Evolutionary conservation across 352 stramenopile species (phyloP).

Genomic region (Phytopythium boreale): DNA sequence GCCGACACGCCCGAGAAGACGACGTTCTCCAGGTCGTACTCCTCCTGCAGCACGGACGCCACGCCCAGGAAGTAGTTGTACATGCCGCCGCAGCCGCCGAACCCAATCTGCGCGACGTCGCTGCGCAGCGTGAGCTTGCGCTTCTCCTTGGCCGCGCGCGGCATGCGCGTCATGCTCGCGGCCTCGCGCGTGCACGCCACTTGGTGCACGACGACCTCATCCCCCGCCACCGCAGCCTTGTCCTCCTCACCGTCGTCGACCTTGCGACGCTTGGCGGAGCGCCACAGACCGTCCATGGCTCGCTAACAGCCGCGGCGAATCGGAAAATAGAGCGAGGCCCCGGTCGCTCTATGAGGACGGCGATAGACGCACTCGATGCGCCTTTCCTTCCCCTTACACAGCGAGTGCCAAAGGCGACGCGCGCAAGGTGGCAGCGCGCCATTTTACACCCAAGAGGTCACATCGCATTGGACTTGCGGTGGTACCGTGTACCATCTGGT

Average conservation of each 20-base stretch:
- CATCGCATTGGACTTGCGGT: slow-evolving; percentile 1
- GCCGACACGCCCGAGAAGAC: slow-evolving; percentile 80
- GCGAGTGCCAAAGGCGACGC: slow-evolving; percentile 4
- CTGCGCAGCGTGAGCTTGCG: slow-evolving; percentile 53
- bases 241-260: not conserved
- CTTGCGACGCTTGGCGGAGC: slow-evolving; percentile 2
- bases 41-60: slow-evolving; percentile 68
- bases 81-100: slow-evolving; percentile 80
- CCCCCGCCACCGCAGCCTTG: not conserved
- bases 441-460: not conserved
- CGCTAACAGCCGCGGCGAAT: not conserved
- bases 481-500: not conserved
- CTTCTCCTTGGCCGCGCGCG: slow-evolving; percentile 18
- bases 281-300: slow-evolving; percentile 6
- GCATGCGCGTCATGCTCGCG: slow-evolving; percentile 9
- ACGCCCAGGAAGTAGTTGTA: slow-evolving; percentile 88
- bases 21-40: slow-evolving; percentile 67
- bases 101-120: slow-evolving; percentile 68
- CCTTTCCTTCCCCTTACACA: not conserved
- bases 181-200: not conserved
- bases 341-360: not conserved
- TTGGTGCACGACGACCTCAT: not conserved
- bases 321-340: not conserved
- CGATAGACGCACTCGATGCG: not conserved
- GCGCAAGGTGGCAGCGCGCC: not conserved